These are phyloP conservation scores for Neospermospora avenae DNA, from an alignment of 2,329 filamentous ascomycete species.

Conservation along the genomic window DNA sequence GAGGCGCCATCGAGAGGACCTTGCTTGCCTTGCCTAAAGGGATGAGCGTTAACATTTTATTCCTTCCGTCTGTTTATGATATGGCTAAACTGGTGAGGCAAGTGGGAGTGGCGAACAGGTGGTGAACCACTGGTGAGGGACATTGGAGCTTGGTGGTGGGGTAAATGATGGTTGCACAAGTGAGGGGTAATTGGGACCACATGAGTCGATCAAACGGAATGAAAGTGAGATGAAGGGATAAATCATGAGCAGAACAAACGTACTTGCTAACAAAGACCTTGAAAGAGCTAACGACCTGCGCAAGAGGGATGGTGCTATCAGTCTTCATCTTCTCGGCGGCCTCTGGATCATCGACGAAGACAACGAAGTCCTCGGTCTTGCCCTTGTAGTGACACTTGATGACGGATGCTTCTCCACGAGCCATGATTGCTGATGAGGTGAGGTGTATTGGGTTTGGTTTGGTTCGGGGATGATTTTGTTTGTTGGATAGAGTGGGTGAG, in stretches of 20 bases:
- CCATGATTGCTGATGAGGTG: slow-evolving; percentile 39
- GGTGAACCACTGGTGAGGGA: neutral
- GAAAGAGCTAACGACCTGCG: slow-evolving; percentile 82
- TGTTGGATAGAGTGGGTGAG: slow-evolving; percentile 1
- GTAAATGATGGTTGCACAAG: slow-evolving; percentile 4
- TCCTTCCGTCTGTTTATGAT: neutral
- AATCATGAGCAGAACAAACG: slow-evolving; percentile 40
- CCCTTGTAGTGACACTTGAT: slow-evolving; percentile 71
- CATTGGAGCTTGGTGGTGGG: neutral
- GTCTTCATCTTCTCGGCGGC: slow-evolving; percentile 76
- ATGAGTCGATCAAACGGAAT: neutral
- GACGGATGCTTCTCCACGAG: slow-evolving; percentile 53
- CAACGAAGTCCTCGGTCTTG: slow-evolving; percentile 62
- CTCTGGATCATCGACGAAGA: slow-evolving; percentile 59
- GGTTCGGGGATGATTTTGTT: slow-evolving; percentile 1
- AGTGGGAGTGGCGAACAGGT: neutral
- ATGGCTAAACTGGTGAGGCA: neutral
- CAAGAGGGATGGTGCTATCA: slow-evolving; percentile 74
- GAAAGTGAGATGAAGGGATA: neutral
- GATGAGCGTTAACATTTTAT: neutral
- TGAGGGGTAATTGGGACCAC: slow-evolving; percentile 8
- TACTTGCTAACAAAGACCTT: slow-evolving; percentile 91
- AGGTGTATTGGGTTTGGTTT: slow-evolving; percentile 6
- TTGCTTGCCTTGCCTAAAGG: slow-evolving; percentile 76
- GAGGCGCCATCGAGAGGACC: slow-evolving; percentile 75